Percentiles rank a stretch among this genome's conserved stretches.
phyloP scores from a whole-genome alignment of 345 rosid species.

The Erodium maritimum region DNA sequence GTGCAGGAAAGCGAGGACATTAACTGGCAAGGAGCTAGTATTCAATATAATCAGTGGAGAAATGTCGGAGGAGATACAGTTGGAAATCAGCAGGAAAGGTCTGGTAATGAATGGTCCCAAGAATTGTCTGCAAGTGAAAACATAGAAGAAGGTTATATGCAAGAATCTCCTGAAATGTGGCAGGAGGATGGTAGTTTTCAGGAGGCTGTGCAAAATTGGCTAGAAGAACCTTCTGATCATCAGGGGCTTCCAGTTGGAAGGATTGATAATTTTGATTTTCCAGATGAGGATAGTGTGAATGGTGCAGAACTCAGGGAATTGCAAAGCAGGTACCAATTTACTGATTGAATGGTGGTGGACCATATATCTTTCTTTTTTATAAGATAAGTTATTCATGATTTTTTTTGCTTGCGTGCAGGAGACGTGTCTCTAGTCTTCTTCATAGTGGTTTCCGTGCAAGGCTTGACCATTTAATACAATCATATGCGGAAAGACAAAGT shows the following conservation, averaged over 20 bases:
- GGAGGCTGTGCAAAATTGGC: slow-evolving; percentile 49
- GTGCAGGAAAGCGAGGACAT: slow-evolving; percentile 24
- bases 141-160: slow-evolving; percentile 21
- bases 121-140: slow-evolving; percentile 26
- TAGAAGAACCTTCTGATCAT: slow-evolving; percentile 37
- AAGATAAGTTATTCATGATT: slow-evolving; percentile 7
- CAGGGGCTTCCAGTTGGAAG: slow-evolving; percentile 35
- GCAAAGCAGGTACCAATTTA: slow-evolving; percentile 45
- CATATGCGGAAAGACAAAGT: slow-evolving; percentile 83
- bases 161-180: slow-evolving; percentile 28
- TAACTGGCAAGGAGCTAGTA: slow-evolving; percentile 26
- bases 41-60: slow-evolving; percentile 26
- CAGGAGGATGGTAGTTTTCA: slow-evolving; percentile 31
- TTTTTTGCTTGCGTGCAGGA: slow-evolving; percentile 35
- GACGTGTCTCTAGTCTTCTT: slow-evolving; percentile 90
- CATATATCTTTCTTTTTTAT: background rate
- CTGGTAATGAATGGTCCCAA: slow-evolving; percentile 26
- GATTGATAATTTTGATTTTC: slow-evolving; percentile 35
- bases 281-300: slow-evolving; percentile 42
- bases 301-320: slow-evolving; percentile 74
- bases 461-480: slow-evolving; percentile 72
- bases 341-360: background rate
- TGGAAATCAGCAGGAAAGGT: slow-evolving; percentile 24
- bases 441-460: slow-evolving; percentile 77
- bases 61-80: slow-evolving; percentile 22